Percentiles rank a stretch among this genome's conserved stretches.
Conservation (phyloP, 2,329 filamentous ascomycete species). For the Fusarium sp. region DNA sequence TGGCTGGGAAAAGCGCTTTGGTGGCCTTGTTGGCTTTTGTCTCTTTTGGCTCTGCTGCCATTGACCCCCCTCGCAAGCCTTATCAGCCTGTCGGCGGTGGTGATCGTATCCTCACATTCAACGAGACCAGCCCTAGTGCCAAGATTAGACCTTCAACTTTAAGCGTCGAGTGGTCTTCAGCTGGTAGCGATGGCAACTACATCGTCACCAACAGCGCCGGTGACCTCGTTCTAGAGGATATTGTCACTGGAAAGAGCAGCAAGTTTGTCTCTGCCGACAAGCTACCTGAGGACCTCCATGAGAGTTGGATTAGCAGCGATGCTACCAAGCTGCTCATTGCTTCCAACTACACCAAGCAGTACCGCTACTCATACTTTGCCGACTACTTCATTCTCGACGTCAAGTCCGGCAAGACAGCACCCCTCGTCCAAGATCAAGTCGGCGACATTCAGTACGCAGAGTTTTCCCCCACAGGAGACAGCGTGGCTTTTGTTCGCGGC, state of each 20-base stretch:
- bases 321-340: conserved; percentile 69
- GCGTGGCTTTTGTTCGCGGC: conserved; percentile 74
- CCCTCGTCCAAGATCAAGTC: conserved; percentile 67
- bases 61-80: conserved; percentile 63
- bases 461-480: conserved; percentile 66
- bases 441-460: conserved; percentile 76
- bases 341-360: conserved; percentile 74
- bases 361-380: conserved; percentile 74
- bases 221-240: conserved; percentile 69
- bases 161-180: conserved; percentile 67
- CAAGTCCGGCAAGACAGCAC: conserved; percentile 62
- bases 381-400: conserved; percentile 74
- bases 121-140: conserved; percentile 63
- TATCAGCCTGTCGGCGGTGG: conserved; percentile 67
- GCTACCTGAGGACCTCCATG: conserved; percentile 64
- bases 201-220: conserved; percentile 62
- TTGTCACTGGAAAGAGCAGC: conserved; percentile 65
- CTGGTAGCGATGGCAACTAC: conserved; percentile 70
- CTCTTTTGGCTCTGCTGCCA: conserved; percentile 42
- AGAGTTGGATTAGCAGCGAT: conserved; percentile 72
- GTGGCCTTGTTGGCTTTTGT: conserved; percentile 35
- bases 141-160: conserved; percentile 58
- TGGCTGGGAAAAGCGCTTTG: conserved; percentile 18
- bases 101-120: conserved; percentile 67
- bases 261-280: conserved; percentile 68